Conservation (phyloP, 495 filamentous ascomycete genomes). For the Aspergillus sclerotioniger region DNA sequence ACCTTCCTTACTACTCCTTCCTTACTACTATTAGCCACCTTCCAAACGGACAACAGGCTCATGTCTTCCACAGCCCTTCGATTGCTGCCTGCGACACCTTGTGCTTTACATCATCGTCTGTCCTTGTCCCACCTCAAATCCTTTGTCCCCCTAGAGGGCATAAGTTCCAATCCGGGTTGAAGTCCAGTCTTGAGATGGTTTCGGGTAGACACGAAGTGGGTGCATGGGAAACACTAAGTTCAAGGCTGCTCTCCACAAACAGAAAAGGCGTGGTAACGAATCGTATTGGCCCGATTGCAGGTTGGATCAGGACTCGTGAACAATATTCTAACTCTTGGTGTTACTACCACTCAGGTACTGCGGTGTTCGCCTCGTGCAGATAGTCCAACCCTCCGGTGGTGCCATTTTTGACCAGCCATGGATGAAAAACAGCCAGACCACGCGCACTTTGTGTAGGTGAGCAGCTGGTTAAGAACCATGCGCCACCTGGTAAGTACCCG, state of each 20-base stretch:
- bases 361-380: neutral
- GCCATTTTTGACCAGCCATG: neutral
- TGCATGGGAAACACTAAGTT: constrained; percentile 12
- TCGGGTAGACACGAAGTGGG: constrained; percentile 26
- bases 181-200: constrained; percentile 12
- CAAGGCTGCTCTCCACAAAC: constrained; percentile 17
- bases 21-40: no score
- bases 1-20: no score
- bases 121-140: constrained; percentile 1
- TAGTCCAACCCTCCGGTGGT: neutral
- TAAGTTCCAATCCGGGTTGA: neutral
- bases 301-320: neutral
- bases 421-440: neutral
- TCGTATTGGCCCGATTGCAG: neutral
- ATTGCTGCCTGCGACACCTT: neutral
- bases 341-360: neutral
- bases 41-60: neutral
- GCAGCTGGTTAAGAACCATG: no score
- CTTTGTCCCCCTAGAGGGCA: neutral
- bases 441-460: no score
- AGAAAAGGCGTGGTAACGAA: constrained; percentile 1
- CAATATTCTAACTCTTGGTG: neutral
- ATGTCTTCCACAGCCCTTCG: neutral
- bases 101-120: neutral
- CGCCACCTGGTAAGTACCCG: no score